Conservation (phyloP, 495 filamentous ascomycete genomes). For the Evansstolkia leycettana region DNA sequence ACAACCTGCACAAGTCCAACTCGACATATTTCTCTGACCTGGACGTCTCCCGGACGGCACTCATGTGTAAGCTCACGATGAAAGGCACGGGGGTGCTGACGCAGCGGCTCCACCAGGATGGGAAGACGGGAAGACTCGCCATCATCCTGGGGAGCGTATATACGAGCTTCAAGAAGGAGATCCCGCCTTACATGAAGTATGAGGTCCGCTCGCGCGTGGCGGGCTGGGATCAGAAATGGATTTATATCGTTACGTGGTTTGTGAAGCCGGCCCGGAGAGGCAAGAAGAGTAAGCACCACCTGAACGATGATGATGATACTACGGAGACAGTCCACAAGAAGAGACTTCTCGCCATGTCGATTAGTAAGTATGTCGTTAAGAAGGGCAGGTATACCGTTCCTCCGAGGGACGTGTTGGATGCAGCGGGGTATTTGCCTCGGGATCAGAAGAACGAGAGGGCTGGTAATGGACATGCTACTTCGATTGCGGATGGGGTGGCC, state of each 20-base stretch:
- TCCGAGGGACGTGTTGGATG: conserved; percentile 63
- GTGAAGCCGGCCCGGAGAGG: conserved; percentile 35
- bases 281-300: not conserved
- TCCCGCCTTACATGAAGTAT: conserved; percentile 50
- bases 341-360: conserved; percentile 56
- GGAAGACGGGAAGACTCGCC: conserved; percentile 20
- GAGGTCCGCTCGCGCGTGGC: conserved; percentile 57
- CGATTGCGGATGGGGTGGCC: conserved; percentile 21
- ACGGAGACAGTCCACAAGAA: no score
- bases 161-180: conserved; percentile 55
- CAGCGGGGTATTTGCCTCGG: conserved; percentile 45
- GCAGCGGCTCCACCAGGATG: conserved; percentile 13
- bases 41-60: conserved; percentile 53
- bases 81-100: conserved; percentile 25
- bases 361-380: conserved; percentile 88
- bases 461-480: conserved; percentile 10
- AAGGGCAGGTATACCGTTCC: conserved; percentile 77
- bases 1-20: conserved; percentile 63
- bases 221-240: conserved; percentile 75
- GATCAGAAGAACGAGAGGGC: conserved; percentile 16
- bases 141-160: conserved; percentile 55
- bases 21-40: conserved; percentile 66
- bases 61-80: conserved; percentile 30
- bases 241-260: conserved; percentile 64
- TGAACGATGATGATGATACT: conserved; percentile 15